A percentile compares a stretch with the other conserved stretches of the same genome.
Evolutionary conservation across 2,329 filamentous ascomycete species (phyloP).

Genomic region (Aspergillus felis): DNA sequence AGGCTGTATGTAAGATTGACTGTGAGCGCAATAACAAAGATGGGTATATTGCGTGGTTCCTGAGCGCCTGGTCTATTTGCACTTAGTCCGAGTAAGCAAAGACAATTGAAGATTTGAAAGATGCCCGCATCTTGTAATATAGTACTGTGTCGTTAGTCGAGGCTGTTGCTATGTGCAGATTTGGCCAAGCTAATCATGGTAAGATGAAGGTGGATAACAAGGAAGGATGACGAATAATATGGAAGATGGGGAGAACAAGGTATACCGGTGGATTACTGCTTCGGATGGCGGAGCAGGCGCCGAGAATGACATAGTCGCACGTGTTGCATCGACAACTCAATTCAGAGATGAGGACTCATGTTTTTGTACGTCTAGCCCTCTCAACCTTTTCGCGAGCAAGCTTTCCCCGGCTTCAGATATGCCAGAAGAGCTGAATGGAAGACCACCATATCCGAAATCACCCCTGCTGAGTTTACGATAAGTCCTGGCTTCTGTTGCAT

Average conservation of each 20-base stretch:
- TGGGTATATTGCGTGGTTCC: background rate
- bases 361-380: slow-evolving; percentile 55
- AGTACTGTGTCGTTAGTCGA: background rate
- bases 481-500: slow-evolving; percentile 28
- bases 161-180: background rate
- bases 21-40: background rate
- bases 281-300: background rate
- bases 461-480: slow-evolving; percentile 69
- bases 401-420: slow-evolving; percentile 55
- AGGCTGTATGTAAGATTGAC: background rate
- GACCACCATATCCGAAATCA: slow-evolving; percentile 60
- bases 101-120: background rate
- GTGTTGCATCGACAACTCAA: background rate
- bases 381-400: slow-evolving; percentile 65
- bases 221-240: background rate
- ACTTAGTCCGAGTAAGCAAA: background rate
- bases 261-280: background rate
- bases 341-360: slow-evolving; percentile 5
- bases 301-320: background rate
- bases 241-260: background rate
- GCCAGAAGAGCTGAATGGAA: slow-evolving; percentile 45
- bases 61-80: background rate
- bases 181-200: background rate
- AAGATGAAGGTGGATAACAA: background rate
- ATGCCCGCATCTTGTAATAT: background rate